Percentiles rank a stretch among this genome's conserved stretches.
phyloP scores from a whole-genome alignment of 1,284 basidiomycete genomes.

The Phellopilus nigrolimitatus region DNA sequence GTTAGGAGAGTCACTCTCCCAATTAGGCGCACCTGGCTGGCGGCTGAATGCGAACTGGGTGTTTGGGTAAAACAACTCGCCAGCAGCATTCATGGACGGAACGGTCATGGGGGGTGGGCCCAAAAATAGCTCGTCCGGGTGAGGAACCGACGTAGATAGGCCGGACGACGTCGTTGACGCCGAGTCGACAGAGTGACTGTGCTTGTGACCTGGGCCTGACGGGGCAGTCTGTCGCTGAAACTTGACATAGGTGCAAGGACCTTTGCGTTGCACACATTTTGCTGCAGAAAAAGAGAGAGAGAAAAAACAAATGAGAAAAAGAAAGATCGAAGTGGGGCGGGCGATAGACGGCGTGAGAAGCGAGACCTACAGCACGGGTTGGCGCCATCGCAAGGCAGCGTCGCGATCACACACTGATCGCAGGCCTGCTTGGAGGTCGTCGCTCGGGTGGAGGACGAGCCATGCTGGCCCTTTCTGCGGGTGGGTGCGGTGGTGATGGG shows the following conservation, averaged over 20 bases:
- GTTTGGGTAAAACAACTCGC: constrained; percentile 17
- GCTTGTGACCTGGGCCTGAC: constrained; percentile 56
- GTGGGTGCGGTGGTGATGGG: constrained; percentile 38
- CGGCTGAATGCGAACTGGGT: constrained; percentile 17
- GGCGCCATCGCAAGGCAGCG: constrained; percentile 74
- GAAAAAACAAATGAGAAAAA: not conserved
- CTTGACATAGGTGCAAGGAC: constrained; percentile 79
- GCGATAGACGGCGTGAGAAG: constrained; percentile 11
- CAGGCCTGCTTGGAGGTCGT: constrained; percentile 78
- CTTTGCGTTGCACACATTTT: constrained; percentile 73
- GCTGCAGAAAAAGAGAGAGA: constrained; percentile 39
- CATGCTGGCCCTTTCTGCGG: constrained; percentile 46
- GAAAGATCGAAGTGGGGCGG: constrained; percentile 18
- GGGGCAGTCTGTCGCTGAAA: constrained; percentile 80
- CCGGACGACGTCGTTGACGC: constrained; percentile 6
- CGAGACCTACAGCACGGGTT: constrained; percentile 63
- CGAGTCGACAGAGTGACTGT: constrained; percentile 15
- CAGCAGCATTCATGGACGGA: constrained; percentile 15
- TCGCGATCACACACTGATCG: constrained; percentile 81
- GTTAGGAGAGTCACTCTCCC: constrained; percentile 16
- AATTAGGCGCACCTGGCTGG: constrained; percentile 10
- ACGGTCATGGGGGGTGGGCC: constrained; percentile 20
- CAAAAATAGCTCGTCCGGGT: constrained; percentile 20
- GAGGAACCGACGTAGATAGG: constrained; percentile 14
- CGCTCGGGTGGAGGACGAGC: constrained; percentile 58